phyloP scores from a whole-genome alignment of 2,329 filamentous ascomycete species.

The Stemphylium lycopersici region DNA sequence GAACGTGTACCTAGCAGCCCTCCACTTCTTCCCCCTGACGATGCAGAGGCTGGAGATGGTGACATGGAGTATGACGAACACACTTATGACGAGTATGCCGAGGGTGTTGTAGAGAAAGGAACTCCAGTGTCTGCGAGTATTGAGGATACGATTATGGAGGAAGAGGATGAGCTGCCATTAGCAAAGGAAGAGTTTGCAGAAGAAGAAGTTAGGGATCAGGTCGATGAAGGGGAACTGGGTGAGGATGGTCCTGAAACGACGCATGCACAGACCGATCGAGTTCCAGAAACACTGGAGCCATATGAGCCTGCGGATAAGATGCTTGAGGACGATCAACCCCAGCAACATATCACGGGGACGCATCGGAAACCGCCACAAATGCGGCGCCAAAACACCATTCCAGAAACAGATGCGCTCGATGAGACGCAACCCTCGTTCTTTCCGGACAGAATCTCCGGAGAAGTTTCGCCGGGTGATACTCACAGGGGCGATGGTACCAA shows the following conservation, averaged over 20 bases:
- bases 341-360: not conserved
- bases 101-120: constrained; percentile 12
- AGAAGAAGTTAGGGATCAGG: constrained; percentile 3
- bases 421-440: constrained; percentile 42
- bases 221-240: constrained; percentile 13
- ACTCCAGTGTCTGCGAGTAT: constrained; percentile 3
- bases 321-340: not conserved
- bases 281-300: constrained; percentile 33
- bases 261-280: constrained; percentile 18
- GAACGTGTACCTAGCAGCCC: constrained; percentile 48
- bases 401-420: constrained; percentile 43
- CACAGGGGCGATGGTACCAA: constrained; percentile 18
- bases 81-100: constrained; percentile 29
- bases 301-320: constrained; percentile 4
- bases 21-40: constrained; percentile 31
- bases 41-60: constrained; percentile 30
- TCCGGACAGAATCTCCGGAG: constrained; percentile 2
- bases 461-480: not conserved
- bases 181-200: constrained; percentile 17
- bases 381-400: constrained; percentile 38
- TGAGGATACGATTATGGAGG: constrained; percentile 27
- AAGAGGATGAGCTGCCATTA: constrained; percentile 32
- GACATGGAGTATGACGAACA: constrained; percentile 33
- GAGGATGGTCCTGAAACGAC: constrained; percentile 15
- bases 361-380: constrained; percentile 17